Percentiles rank a stretch among this genome's conserved stretches.
These are phyloP conservation scores for Myxozyma mucilagina DNA, from an alignment of 805 yeast species.

Conservation along the genomic window DNA sequence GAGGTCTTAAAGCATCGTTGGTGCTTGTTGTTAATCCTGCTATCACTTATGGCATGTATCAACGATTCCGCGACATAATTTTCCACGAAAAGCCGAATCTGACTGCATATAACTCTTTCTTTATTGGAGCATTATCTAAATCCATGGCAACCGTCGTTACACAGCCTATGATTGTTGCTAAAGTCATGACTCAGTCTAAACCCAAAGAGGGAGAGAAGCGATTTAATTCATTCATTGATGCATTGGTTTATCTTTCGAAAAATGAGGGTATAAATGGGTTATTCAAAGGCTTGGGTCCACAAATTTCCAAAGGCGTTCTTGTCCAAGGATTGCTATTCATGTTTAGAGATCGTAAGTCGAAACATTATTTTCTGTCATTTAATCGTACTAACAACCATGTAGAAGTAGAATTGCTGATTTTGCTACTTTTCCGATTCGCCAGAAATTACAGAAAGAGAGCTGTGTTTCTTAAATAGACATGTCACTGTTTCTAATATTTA, in stretches of 20 bases:
- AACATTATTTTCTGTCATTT: conserved; percentile 40
- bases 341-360: conserved; percentile 60
- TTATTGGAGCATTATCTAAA: conserved; percentile 83
- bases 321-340: conserved; percentile 83
- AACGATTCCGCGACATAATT: conserved; percentile 53
- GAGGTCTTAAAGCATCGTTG: conserved; percentile 76
- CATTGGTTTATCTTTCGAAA: conserved; percentile 58
- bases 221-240: conserved; percentile 57
- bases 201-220: conserved; percentile 43
- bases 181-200: conserved; percentile 70
- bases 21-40: conserved; percentile 81
- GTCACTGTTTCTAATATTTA: background rate
- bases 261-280: conserved; percentile 65
- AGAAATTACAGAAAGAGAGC: conserved; percentile 12
- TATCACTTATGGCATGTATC: conserved; percentile 80
- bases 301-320: conserved; percentile 73
- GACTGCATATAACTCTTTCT: conserved; percentile 27
- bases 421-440: conserved; percentile 30
- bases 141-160: conserved; percentile 76
- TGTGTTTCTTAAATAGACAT: conserved; percentile 3
- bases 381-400: conserved; percentile 23
- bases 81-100: conserved; percentile 12
- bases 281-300: conserved; percentile 82
- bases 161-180: conserved; percentile 82
- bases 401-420: conserved; percentile 35